Conservation (phyloP, 257 asterid species). For the Primulina eburnea region DNA sequence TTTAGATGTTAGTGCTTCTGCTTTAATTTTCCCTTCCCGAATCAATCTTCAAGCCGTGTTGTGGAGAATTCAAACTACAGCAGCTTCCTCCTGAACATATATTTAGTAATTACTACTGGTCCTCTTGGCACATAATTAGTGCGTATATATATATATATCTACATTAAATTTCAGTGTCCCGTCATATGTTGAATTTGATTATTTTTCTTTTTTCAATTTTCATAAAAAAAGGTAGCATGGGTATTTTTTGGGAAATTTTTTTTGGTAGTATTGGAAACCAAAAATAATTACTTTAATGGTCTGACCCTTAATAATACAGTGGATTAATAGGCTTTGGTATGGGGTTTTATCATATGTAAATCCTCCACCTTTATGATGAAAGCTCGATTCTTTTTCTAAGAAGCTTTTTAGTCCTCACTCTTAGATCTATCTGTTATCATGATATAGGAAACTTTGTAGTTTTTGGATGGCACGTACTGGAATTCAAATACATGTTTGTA, state of each 20-base stretch:
- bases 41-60: background rate
- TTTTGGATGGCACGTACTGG: background rate
- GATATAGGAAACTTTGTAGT: background rate
- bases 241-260: no score
- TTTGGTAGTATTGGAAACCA: background rate
- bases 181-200: background rate
- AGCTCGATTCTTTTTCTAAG: background rate
- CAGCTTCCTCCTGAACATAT: background rate
- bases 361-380: background rate
- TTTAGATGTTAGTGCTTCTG: no score
- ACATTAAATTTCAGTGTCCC: background rate
- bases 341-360: background rate
- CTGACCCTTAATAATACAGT: background rate
- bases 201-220: no score
- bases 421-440: background rate
- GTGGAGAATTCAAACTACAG: conserved; percentile 3
- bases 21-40: no score
- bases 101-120: background rate
- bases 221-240: background rate
- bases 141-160: no score
- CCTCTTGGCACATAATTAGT: no score
- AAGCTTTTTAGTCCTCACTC: background rate
- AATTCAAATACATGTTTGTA: background rate
- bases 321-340: background rate
- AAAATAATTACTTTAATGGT: background rate